These are phyloP conservation scores for Rhododendron henanense DNA, from an alignment of 148 eudicot species.

Conservation along the genomic window DNA sequence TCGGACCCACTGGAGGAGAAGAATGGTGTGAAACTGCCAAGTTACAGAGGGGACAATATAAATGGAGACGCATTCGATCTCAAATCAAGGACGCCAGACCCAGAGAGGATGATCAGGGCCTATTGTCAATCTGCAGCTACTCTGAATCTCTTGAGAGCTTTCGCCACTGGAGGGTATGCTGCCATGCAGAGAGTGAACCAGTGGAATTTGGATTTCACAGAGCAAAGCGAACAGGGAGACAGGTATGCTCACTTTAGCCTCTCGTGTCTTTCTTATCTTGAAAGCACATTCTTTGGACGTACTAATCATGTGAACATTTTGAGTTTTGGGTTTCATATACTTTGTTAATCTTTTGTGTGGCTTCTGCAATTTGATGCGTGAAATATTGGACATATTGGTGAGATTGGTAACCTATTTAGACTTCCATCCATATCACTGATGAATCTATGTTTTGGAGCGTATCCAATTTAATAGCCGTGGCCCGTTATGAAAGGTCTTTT, in stretches of 20 bases:
- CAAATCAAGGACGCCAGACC: conserved; percentile 66
- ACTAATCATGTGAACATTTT: neutral
- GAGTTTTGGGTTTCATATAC: neutral
- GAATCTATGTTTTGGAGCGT: neutral
- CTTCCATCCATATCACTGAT: neutral
- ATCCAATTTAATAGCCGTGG: neutral
- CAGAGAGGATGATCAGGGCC: conserved; percentile 90
- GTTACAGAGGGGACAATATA: conserved; percentile 52
- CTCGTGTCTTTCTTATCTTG: neutral
- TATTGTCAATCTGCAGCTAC: conserved; percentile 90
- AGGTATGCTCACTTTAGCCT: conserved; percentile 34
- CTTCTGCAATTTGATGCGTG: neutral
- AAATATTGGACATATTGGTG: neutral
- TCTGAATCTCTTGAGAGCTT: conserved; percentile 83
- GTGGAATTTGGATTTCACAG: conserved; percentile 85
- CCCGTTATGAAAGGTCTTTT: neutral
- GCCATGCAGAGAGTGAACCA: conserved; percentile 86
- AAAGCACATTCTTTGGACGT: neutral
- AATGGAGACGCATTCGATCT: conserved; percentile 47
- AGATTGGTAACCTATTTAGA: neutral
- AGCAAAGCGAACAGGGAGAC: conserved; percentile 86
- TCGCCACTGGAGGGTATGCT: conserved; percentile 93
- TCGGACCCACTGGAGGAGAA: conserved; percentile 46
- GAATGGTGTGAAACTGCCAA: conserved; percentile 47
- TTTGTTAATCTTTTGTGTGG: neutral